Base-by-base conservation (phyloP, 2,329 filamentous ascomycete species). In the Penicillium sclerotigenum region DNA sequence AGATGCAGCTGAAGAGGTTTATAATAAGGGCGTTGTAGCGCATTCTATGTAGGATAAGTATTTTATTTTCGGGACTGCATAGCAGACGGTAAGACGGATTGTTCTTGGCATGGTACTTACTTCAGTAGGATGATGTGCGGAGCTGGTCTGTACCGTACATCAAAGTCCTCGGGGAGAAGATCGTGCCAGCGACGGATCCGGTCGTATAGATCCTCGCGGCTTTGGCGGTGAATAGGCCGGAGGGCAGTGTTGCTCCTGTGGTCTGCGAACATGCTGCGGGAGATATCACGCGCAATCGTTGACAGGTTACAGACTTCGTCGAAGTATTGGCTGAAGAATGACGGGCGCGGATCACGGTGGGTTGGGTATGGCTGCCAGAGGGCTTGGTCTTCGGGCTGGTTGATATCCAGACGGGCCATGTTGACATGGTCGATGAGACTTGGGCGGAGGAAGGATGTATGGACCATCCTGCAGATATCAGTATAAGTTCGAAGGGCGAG, bases 201-300 rank as follows among this genome's bases (percentile, higher is more conserved):
- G 31, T 65, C 64, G 56, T 70, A 72, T 16, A 75, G 46, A 5
- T 54, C 53, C 22, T 72, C 66, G 22, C 69, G 67, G n/a, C 53
- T 66, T 37, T 65, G 59, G 6, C 59, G 59, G 24, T 58, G 43
- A 31, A 63, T 40, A 1, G 62, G 47, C 18, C 48, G 22, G 20
- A 62, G 51, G 6, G 40, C 8, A 3, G 42, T 38, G 7, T 40
- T 31, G 31, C 41, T 22, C 2, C 50, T 34, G n/a, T 65, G 58
- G 26, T 63, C 59, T 0, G 64, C 56, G 54, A 73, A 74, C 46
- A 74, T 63, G 13, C 52, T 63, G 18, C 59, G 65, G 1, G 73
- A 75, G 28, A 75, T 69, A 53, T 74, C 71, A 4, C 68, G 64
- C 9, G 71, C 66, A 43, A 75, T 73, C 9, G 67, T 67, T 8